Conservation (phyloP, 2,329 filamentous ascomycete species). For the Diplodia sapinea region DNA sequence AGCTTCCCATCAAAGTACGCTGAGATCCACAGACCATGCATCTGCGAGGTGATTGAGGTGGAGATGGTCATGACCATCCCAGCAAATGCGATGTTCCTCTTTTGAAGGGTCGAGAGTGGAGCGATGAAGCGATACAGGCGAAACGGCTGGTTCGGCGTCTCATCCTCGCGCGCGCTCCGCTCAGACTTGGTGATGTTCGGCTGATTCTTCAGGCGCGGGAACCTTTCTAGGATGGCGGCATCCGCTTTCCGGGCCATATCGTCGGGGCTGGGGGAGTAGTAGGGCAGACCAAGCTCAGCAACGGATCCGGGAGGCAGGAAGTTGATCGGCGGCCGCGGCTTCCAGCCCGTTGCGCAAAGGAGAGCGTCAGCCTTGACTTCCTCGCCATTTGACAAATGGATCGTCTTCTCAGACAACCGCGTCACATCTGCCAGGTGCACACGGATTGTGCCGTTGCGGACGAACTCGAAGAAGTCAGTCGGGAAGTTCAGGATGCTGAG, state of each 20-base stretch:
- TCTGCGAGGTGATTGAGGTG: slow-evolving; percentile 46
- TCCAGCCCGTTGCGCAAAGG: slow-evolving; percentile 63
- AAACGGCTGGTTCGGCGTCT: slow-evolving; percentile 36
- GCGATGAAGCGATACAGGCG: slow-evolving; percentile 54
- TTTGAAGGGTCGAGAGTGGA: slow-evolving; percentile 41
- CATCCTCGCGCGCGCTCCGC: background rate
- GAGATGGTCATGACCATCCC: slow-evolving; percentile 48
- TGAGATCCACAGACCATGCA: slow-evolving; percentile 56
- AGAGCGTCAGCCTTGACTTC: slow-evolving; percentile 57
- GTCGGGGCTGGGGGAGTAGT: slow-evolving; percentile 9
- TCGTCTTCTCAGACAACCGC: slow-evolving; percentile 51
- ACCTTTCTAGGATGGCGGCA: slow-evolving; percentile 58
- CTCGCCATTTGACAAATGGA: slow-evolving; percentile 58
- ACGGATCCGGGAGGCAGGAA: slow-evolving; percentile 48
- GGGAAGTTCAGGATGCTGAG: slow-evolving; percentile 68
- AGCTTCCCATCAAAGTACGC: slow-evolving; percentile 67
- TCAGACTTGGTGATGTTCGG: slow-evolving; percentile 41
- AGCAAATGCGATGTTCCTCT: slow-evolving; percentile 47
- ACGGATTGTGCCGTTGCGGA: slow-evolving; percentile 60
- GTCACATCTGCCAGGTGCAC: slow-evolving; percentile 63
- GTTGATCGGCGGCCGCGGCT: slow-evolving; percentile 55
- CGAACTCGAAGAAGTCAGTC: slow-evolving; percentile 62
- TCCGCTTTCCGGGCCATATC: slow-evolving; percentile 48
- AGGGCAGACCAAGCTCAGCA: slow-evolving; percentile 40
- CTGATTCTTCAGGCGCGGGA: slow-evolving; percentile 60